phyloP scores from a whole-genome alignment of 1,284 basidiomycete species.

The Laetiporus sulphureus region DNA sequence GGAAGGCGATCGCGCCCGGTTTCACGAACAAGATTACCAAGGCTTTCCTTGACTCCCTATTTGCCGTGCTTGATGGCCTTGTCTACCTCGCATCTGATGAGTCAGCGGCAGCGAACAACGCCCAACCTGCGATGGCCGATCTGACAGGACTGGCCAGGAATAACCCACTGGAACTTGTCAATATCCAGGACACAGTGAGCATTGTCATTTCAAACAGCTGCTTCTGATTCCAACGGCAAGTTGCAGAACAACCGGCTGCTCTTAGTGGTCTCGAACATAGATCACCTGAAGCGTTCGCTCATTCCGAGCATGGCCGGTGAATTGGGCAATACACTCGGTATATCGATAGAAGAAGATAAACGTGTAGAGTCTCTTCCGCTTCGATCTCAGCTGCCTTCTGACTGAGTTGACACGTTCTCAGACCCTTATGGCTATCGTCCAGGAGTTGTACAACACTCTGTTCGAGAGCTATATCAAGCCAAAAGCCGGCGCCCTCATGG shows the following conservation, averaged over 20 bases:
- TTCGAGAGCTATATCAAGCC: slow-evolving; percentile 86
- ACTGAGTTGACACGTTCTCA: slow-evolving; percentile 22
- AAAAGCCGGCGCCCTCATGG: slow-evolving; percentile 61
- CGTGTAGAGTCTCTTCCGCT: slow-evolving; percentile 34
- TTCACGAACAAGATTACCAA: slow-evolving; percentile 74
- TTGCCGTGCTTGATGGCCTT: slow-evolving; percentile 87
- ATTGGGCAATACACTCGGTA: slow-evolving; percentile 73
- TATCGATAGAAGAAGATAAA: slow-evolving; percentile 73
- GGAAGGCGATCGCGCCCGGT: slow-evolving; percentile 49
- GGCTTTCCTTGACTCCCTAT: slow-evolving; percentile 84
- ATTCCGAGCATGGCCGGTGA: slow-evolving; percentile 81
- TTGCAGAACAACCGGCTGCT: slow-evolving; percentile 83
- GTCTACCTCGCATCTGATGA: slow-evolving; percentile 78
- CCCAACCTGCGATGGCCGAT: slow-evolving; percentile 26
- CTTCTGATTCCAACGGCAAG: slow-evolving; percentile 1
- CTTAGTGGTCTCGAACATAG: slow-evolving; percentile 87
- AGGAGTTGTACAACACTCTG: slow-evolving; percentile 80
- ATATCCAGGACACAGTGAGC: slow-evolving; percentile 58
- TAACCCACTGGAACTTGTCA: slow-evolving; percentile 48
- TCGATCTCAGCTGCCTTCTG: not conserved
- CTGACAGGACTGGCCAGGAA: slow-evolving; percentile 27
- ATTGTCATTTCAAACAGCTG: not conserved
- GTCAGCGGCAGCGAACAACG: slow-evolving; percentile 40
- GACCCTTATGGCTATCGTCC: slow-evolving; percentile 74
- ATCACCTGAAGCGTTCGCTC: slow-evolving; percentile 61